These are phyloP conservation scores for Atalantia buxifolia DNA, from an alignment of 345 rosid species.

Conservation along the genomic window DNA sequence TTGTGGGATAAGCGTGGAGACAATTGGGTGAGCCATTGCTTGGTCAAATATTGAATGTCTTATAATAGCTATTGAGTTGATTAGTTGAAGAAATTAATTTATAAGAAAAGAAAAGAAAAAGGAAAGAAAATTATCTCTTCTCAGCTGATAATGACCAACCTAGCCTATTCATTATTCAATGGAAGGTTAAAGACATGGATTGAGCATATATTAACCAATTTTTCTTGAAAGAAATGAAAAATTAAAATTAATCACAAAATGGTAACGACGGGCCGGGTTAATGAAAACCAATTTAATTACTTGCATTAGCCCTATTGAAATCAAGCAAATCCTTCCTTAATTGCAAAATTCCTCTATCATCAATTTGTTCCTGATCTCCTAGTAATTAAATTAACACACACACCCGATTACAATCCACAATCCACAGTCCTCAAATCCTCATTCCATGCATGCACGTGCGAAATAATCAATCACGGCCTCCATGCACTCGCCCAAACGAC, in stretches of 20 bases:
- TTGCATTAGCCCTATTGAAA: conserved; percentile 22
- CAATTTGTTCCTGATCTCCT: too few species aligned
- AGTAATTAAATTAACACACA: not conserved
- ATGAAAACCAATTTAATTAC: conserved; percentile 24
- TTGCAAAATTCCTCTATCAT: not conserved
- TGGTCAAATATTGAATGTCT: not conserved
- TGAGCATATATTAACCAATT: not conserved
- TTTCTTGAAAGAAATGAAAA: conserved; percentile 9
- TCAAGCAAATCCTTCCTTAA: conserved; percentile 15
- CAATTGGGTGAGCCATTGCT: not conserved
- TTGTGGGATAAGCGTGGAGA: not conserved
- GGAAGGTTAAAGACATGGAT: not conserved
- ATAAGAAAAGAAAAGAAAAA: not conserved
- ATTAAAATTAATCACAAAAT: conserved; percentile 20
- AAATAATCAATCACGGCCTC: conserved; percentile 48
- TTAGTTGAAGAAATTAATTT: not conserved
- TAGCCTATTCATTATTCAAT: not conserved
- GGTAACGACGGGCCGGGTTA: not conserved
- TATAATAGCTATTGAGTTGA: not conserved
- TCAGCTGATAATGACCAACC: too few species aligned
- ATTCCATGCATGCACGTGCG: conserved; percentile 21
- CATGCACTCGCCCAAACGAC: conserved; percentile 98
- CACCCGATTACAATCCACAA: not conserved
- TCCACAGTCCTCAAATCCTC: too few species aligned
- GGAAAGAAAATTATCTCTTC: not conserved